phyloP scores from a whole-genome alignment of 805 yeast genomes.

The Wickerhamiella lipophila region DNA sequence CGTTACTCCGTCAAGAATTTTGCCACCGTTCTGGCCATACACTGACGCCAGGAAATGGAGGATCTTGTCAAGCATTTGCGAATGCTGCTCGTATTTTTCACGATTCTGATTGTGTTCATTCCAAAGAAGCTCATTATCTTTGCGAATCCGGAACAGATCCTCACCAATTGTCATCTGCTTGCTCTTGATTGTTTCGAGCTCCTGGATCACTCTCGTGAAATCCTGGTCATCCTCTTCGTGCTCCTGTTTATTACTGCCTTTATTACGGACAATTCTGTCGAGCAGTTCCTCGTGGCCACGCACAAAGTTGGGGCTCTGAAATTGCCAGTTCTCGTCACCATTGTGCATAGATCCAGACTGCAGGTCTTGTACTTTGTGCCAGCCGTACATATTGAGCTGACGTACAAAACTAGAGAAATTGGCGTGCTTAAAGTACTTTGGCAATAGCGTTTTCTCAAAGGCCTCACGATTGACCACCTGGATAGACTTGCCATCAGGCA shows the following conservation, averaged over 20 bases:
- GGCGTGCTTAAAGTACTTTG: slow-evolving; percentile 87
- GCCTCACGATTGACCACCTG: slow-evolving; percentile 70
- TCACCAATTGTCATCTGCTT: slow-evolving; percentile 74
- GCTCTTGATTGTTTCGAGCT: slow-evolving; percentile 60
- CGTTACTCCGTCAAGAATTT: slow-evolving; percentile 24
- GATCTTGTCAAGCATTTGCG: slow-evolving; percentile 78
- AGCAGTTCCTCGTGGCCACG: slow-evolving; percentile 71
- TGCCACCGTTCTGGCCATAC: slow-evolving; percentile 51
- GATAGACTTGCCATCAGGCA: slow-evolving; percentile 71
- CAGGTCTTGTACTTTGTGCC: slow-evolving; percentile 96
- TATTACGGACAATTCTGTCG: slow-evolving; percentile 73
- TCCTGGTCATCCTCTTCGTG: slow-evolving; percentile 34
- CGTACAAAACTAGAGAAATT: slow-evolving; percentile 94
- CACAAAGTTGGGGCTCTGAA: slow-evolving; percentile 68
- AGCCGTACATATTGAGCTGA: slow-evolving; percentile 95
- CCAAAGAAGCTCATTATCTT: slow-evolving; percentile 87
- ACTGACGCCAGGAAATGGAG: slow-evolving; percentile 76
- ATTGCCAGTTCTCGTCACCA: slow-evolving; percentile 77
- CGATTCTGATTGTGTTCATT: slow-evolving; percentile 71
- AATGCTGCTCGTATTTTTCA: slow-evolving; percentile 74
- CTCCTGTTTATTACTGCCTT: slow-evolving; percentile 32
- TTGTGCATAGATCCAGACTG: slow-evolving; percentile 43
- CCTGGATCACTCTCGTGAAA: slow-evolving; percentile 45
- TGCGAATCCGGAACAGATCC: slow-evolving; percentile 68
- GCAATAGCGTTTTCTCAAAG: slow-evolving; percentile 73